These are phyloP conservation scores for Populus nigra DNA, from an alignment of 345 rosid species.

Conservation along the genomic window DNA sequence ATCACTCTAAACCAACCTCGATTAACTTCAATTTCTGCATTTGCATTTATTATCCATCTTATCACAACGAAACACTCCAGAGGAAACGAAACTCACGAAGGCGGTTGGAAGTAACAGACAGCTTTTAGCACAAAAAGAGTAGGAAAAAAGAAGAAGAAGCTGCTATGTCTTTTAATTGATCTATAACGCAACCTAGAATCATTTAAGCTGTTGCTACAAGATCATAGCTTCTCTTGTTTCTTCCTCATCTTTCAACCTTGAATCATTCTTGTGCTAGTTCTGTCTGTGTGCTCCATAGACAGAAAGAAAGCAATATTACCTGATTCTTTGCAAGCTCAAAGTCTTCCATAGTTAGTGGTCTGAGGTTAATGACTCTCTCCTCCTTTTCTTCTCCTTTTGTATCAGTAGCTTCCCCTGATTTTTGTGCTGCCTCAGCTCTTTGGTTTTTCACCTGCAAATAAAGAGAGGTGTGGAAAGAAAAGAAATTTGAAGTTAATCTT, in stretches of 20 bases:
- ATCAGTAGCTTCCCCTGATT: constrained; percentile 14
- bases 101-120: too few relatives aligned
- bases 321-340: constrained; percentile 78
- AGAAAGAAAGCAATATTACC: constrained; percentile 30
- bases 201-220: too few relatives aligned
- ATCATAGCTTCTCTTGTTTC: not conserved
- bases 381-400: constrained; percentile 35
- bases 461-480: not conserved
- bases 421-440: constrained; percentile 41
- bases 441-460: constrained; percentile 54
- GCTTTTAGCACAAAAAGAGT: not conserved
- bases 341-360: constrained; percentile 74
- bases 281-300: not conserved
- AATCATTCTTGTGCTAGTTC: not conserved
- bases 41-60: too few relatives aligned
- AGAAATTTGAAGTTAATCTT: not conserved
- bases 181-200: not conserved
- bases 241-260: not conserved
- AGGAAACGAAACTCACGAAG: too few relatives aligned
- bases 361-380: constrained; percentile 58
- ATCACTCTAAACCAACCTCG: too few relatives aligned
- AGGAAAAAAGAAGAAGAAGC: too few relatives aligned
- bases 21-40: too few relatives aligned
- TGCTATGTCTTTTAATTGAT: not conserved
- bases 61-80: too few relatives aligned